Evolutionary conservation across 352 stramenopile genomes (phyloP).

Genomic region (Phytophthora chlamydospora): DNA sequence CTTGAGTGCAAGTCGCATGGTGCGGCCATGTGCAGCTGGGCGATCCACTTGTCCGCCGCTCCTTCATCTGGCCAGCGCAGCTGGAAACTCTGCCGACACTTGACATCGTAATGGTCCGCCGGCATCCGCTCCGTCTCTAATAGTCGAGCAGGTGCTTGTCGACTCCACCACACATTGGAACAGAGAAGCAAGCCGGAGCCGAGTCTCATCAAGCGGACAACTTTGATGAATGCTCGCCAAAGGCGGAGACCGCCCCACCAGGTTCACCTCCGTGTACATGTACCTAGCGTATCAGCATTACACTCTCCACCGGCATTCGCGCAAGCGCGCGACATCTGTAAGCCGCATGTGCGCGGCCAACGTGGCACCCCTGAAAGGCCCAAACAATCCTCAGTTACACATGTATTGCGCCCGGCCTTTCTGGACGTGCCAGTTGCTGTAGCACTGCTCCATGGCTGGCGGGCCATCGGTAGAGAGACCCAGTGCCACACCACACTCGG

Average conservation of each 20-base stretch:
- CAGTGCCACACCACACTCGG: conserved; percentile 29
- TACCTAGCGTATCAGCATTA: conserved; percentile 29
- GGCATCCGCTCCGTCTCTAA: neutral
- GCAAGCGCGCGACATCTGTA: conserved; percentile 17
- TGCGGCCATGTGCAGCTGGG: conserved; percentile 12
- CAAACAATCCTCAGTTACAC: conserved; percentile 27
- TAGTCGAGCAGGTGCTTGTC: neutral
- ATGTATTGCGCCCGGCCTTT: conserved; percentile 21
- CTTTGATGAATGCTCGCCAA: no score
- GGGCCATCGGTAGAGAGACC: conserved; percentile 1
- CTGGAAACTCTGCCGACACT: conserved; percentile 14
- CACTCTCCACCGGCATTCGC: neutral
- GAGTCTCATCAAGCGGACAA: no score
- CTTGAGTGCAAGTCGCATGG: neutral
- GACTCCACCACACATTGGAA: conserved; percentile 1
- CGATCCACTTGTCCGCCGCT: conserved; percentile 2
- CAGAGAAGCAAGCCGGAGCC: conserved; percentile 4
- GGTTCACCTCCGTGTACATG: neutral
- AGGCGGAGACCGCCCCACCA: no score
- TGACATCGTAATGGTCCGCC: conserved; percentile 23
- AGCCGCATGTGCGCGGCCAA: conserved; percentile 9
- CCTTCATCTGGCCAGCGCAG: conserved; percentile 18
- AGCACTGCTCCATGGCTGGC: conserved; percentile 5
- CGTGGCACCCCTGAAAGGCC: conserved; percentile 16
- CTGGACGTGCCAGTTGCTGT: conserved; percentile 9